Conservation (phyloP, 2,329 filamentous ascomycete species). For the Diatrype stigma region DNA sequence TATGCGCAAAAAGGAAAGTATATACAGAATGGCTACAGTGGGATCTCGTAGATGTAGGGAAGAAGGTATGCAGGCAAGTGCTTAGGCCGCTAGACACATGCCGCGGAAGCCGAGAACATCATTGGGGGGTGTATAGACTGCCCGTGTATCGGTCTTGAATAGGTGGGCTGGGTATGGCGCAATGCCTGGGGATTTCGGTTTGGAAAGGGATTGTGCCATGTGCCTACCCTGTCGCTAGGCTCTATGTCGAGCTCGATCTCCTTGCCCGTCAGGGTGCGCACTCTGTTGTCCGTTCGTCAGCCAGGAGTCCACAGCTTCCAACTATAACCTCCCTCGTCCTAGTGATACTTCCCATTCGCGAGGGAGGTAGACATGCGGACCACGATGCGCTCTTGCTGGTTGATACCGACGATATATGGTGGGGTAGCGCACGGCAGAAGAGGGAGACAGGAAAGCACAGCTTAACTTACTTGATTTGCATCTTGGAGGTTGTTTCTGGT, state of each 20-base stretch:
- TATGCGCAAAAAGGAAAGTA: neutral
- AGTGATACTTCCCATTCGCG: neutral
- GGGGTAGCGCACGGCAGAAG: neutral
- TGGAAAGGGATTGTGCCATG: neutral
- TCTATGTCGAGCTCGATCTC: conserved; percentile 99
- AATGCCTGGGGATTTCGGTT: too few species aligned
- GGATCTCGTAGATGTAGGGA: too few species aligned
- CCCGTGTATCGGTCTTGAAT: too few species aligned
- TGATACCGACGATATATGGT: neutral
- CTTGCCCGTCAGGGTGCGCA: conserved; percentile 95
- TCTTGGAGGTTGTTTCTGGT: conserved; percentile 23
- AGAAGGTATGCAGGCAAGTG: too few species aligned
- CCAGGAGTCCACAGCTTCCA: conserved; percentile 1
- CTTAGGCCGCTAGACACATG: too few species aligned
- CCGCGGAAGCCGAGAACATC: too few species aligned
- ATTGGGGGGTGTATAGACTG: too few species aligned
- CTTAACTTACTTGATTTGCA: conserved; percentile 50
- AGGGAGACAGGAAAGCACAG: neutral
- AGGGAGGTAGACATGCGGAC: neutral
- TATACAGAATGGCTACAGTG: neutral
- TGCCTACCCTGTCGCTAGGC: conserved; percentile 82
- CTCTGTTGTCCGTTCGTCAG: conserved; percentile 49
- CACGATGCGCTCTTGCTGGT: neutral
- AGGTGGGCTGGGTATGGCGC: too few species aligned
- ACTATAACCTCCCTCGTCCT: too few species aligned